Conservation (phyloP, 1,284 basidiomycete species). For the Cystobasidium slooffiae region DNA sequence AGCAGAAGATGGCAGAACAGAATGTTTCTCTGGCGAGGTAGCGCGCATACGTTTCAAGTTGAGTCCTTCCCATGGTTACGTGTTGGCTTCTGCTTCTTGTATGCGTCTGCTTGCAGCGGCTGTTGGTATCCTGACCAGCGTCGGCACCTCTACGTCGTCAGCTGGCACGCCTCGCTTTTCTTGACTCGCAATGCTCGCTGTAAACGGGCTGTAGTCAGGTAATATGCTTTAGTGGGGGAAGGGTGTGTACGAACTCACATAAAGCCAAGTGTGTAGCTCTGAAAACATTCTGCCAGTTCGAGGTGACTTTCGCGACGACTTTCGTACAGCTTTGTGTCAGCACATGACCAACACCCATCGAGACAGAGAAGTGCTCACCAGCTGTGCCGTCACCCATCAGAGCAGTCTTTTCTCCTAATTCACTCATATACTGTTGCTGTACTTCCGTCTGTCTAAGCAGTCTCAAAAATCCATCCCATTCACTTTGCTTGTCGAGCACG, state of each 20-base stretch:
- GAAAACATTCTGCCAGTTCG: slow-evolving; percentile 54
- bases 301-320: slow-evolving; percentile 52
- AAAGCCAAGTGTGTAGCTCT: slow-evolving; percentile 50
- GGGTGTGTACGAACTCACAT: slow-evolving; percentile 39
- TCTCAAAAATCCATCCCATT: slow-evolving; percentile 46
- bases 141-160: slow-evolving; percentile 5
- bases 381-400: slow-evolving; percentile 48
- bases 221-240: not conserved
- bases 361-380: slow-evolving; percentile 37
- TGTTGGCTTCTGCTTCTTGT: slow-evolving; percentile 3
- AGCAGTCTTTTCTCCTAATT: slow-evolving; percentile 44
- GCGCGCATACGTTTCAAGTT: too few species aligned
- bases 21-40: too few species aligned
- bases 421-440: slow-evolving; percentile 38
- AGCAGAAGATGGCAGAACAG: too few species aligned
- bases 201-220: not conserved
- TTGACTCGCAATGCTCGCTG: slow-evolving; percentile 25
- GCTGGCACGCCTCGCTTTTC: slow-evolving; percentile 8
- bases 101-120: not conserved
- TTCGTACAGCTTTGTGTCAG: not conserved
- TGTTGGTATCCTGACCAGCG: slow-evolving; percentile 19
- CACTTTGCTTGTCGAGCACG: slow-evolving; percentile 50
- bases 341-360: not conserved
- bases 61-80: not conserved
- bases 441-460: slow-evolving; percentile 44